Base-by-base conservation (phyloP, 1,139 yeast genomes). In the Magnusiomyces sp. region DNA sequence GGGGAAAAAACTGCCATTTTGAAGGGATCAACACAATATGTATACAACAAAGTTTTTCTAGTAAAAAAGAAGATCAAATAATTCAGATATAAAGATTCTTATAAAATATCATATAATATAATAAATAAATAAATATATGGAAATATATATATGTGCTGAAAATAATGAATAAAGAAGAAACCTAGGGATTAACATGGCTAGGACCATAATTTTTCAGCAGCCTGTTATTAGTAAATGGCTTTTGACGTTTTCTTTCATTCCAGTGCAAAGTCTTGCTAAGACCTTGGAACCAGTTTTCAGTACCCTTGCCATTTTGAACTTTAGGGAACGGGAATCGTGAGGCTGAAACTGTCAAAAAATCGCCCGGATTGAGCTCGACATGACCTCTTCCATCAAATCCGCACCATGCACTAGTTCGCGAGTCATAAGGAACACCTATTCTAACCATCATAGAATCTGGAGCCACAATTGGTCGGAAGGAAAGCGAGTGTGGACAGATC, bases 401-500 rank as follows among this genome's bases (percentile, higher is more conserved):
- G 39, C 86, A 83, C 87, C 89, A 84, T 0, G 89, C 92, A 0
- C 87, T 77, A 17, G 81, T 72, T 45, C 94, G 66, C 42, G 89
- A 79, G 44, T 74, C 72, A 48, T 73, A 70, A 0, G 94, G 92
- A 0, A 84, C 82, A 17, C 87, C 81, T 29, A 88, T 75, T 58
- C 80, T 73, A 32, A 88, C 73, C 60, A 80, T 75, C 45, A 84
- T 77, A 16, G 81, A 76, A 49, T 83, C 79, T 0, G 95, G 96
- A 27, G 88, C 73, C 14, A 88, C 77, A 39, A 88, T 68, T 1
- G 96, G 96, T 55, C 96, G 71, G 65, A 88, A 88, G 7, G 90
- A 81, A 14, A 88, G 71, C 5, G 94, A 82, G 57, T 92, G 79
- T 0, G 96, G 95, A 62, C 95, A 86, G 44, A 87, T 84, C 4